These are phyloP conservation scores for Thozetella sp. DNA, from an alignment of 495 filamentous ascomycete genomes.

Conservation along the genomic window DNA sequence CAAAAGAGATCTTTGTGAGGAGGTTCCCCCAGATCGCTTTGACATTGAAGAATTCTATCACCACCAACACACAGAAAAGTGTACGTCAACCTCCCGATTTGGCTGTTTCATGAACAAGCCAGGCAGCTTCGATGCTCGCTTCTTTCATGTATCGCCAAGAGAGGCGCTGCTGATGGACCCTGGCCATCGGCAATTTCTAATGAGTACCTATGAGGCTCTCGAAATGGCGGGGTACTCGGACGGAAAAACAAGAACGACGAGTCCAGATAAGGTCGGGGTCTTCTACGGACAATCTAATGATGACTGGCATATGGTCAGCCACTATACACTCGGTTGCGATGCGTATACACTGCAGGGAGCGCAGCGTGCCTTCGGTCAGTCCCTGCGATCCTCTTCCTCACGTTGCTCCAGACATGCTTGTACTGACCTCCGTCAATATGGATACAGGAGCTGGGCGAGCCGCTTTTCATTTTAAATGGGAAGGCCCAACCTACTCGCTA, in stretches of 20 bases:
- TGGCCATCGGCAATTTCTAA: slow-evolving; percentile 71
- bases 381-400: too few species aligned
- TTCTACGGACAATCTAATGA: slow-evolving; percentile 85
- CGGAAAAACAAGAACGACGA: slow-evolving; percentile 71
- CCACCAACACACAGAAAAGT: slow-evolving; percentile 67
- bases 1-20: slow-evolving; percentile 49
- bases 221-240: slow-evolving; percentile 81
- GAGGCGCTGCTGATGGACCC: slow-evolving; percentile 82
- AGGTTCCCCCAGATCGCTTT: slow-evolving; percentile 68
- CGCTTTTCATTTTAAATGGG: slow-evolving; percentile 43
- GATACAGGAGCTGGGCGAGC: slow-evolving; percentile 22
- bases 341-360: slow-evolving; percentile 83
- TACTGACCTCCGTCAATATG: too few species aligned
- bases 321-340: slow-evolving; percentile 74
- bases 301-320: slow-evolving; percentile 80
- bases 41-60: slow-evolving; percentile 71
- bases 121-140: slow-evolving; percentile 72
- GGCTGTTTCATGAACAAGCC: slow-evolving; percentile 80
- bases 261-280: slow-evolving; percentile 76
- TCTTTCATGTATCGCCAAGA: slow-evolving; percentile 87
- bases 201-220: slow-evolving; percentile 81
- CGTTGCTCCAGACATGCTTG: too few species aligned
- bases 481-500: slow-evolving; percentile 39
- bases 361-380: slow-evolving; percentile 74
- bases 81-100: slow-evolving; percentile 69